A percentile compares a stretch with the other conserved stretches of the same genome.
Conservation (phyloP, 257 asterid genomes). For the Solanum chmielewskii region DNA sequence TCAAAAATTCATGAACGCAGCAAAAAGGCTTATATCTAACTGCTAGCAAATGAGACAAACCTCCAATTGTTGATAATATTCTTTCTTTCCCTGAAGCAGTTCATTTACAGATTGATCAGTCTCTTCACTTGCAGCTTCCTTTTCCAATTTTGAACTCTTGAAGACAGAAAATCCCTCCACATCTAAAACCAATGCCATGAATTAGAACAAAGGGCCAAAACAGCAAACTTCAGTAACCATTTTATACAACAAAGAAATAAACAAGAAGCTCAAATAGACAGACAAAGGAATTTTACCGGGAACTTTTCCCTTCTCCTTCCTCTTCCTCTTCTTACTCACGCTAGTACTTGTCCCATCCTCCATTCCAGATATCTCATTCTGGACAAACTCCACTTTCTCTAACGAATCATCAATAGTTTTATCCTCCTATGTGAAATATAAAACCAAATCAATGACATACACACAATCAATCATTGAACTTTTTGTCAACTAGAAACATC, state of each 20-base stretch:
- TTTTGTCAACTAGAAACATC: background rate
- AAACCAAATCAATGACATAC: background rate
- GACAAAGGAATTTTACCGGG: slow-evolving; percentile 21
- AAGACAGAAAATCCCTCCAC: slow-evolving; percentile 64
- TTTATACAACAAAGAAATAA: background rate
- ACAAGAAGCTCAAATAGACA: background rate
- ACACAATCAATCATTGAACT: background rate
- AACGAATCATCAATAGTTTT: slow-evolving; percentile 18
- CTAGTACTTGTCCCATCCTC: slow-evolving; percentile 10
- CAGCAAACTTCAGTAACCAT: background rate
- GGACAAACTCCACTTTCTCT: slow-evolving; percentile 24
- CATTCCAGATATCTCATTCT: slow-evolving; percentile 9
- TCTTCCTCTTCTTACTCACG: slow-evolving; percentile 62
- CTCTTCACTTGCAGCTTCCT: slow-evolving; percentile 26
- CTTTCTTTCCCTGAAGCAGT: slow-evolving; percentile 48
- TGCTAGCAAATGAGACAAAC: slow-evolving; percentile 18
- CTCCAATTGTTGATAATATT: slow-evolving; percentile 71
- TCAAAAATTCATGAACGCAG: background rate
- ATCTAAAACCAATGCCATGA: slow-evolving; percentile 16
- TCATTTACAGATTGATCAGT: slow-evolving; percentile 24
- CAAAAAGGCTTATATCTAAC: background rate
- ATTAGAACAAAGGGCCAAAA: background rate
- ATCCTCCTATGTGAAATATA: slow-evolving; percentile 25
- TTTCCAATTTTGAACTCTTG: slow-evolving; percentile 43
- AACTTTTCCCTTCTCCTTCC: slow-evolving; percentile 43